phyloP scores from a whole-genome alignment of 345 rosid genomes.

The Linum trigynum region DNA sequence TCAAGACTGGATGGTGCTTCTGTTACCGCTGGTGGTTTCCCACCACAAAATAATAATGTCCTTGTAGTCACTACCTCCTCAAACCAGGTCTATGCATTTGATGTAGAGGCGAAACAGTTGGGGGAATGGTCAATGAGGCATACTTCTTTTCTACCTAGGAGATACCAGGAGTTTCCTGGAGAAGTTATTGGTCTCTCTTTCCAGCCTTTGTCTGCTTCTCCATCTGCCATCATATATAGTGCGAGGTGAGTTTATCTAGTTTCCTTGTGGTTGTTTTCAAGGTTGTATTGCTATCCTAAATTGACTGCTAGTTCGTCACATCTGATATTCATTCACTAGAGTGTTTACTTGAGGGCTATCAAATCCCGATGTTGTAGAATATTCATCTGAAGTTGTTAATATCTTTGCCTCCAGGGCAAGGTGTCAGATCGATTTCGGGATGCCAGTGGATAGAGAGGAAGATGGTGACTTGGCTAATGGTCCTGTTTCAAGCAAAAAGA shows the following conservation, averaged over 20 bases:
- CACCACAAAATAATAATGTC: constrained; percentile 58
- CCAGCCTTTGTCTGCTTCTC: constrained; percentile 43
- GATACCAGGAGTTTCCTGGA: constrained; percentile 94
- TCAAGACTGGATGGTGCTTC: constrained; percentile 88
- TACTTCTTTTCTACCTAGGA: constrained; percentile 51
- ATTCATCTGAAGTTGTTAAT: background rate
- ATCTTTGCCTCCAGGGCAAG: constrained; percentile 52
- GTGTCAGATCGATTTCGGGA: constrained; percentile 75
- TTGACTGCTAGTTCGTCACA: background rate
- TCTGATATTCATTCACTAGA: too few species aligned
- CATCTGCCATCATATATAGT: constrained; percentile 61
- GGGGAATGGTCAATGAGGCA: constrained; percentile 80
- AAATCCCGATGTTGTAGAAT: too few species aligned
- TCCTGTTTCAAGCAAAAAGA: constrained; percentile 26
- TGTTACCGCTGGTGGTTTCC: constrained; percentile 82
- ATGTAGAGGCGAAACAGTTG: constrained; percentile 79
- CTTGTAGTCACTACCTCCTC: constrained; percentile 71
- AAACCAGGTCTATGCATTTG: constrained; percentile 78
- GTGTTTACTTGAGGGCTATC: background rate
- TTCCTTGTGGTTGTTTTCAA: too few species aligned
- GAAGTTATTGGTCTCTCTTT: constrained; percentile 89
- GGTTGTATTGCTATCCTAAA: background rate
- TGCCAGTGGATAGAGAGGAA: constrained; percentile 59
- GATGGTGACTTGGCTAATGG: constrained; percentile 40
- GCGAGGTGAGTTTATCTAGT: constrained; percentile 47